Evolutionary conservation across 2,329 filamentous ascomycete genomes (phyloP), one percentile per base, ranked within the genome.

Genomic region (Zasmidium citrigriseum): DNA sequence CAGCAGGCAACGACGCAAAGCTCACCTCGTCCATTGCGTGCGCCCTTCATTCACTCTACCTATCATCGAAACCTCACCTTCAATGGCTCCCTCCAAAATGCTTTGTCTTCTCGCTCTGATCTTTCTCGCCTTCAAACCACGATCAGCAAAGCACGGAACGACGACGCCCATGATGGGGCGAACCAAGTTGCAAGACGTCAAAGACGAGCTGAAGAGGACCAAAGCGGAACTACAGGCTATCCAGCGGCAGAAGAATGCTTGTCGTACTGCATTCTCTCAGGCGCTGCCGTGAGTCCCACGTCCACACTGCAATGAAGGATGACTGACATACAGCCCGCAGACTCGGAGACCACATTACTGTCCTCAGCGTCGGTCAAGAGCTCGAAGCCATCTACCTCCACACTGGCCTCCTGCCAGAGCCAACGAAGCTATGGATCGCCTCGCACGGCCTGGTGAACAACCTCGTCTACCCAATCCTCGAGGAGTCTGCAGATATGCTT

Each of bases 331-430:
- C 45, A n/a, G n/a, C n/a, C n/a, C n/a, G n/a, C n/a, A 67, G 65
- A 27, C 47, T 66, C n/a, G 57, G 52, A n/a, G 56, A 60, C 7
- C 62, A 67, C 21, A 50, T 64, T 2, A 48, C 62, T 10, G 44
- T 65, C 29, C 50, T 68, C 4, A 66, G 61, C 12, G 55, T 68
- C 2, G 63, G 64, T 5, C 59, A 55, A 10, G 21, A 53, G 4
- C 47, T 34, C 2, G 25, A 60, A 2, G 24, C 61, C 7, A 24
- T 62, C 0, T 64, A 60, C 0, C 10, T 67, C 2, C 66, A 68
- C 48, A 60, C 60, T 2, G 27, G 54, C 22, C 27, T 64, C 1
- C 38, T 68, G 0, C 62, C 60, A 0, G 20, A 25, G 3, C 16
- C 22, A 11, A 63, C 60, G 16, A 22, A 52, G 12, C 25, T 52